Conservation (phyloP, 208 protist species). For the Paratrypanosoma confusum region DNA sequence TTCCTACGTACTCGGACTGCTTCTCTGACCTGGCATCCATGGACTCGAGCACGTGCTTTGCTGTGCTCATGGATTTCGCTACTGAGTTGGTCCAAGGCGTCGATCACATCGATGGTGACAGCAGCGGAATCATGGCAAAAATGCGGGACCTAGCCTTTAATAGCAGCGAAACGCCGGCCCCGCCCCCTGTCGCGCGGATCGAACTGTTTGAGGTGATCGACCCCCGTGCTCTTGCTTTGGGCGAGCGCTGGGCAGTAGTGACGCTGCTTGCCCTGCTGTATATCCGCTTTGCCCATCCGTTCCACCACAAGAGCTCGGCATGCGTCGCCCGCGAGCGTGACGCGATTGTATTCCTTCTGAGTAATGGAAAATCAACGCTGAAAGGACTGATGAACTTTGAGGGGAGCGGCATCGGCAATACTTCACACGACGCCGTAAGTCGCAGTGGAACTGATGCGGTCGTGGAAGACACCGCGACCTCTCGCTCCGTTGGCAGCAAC, state of each 20-base stretch:
- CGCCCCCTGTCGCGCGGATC: conserved; percentile 23
- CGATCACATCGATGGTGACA: conserved; percentile 20
- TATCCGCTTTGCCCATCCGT: conserved; percentile 76
- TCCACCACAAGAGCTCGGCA: conserved; percentile 76
- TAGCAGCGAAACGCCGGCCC: conserved; percentile 10
- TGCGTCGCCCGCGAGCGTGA: conserved; percentile 49
- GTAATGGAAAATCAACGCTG: conserved; percentile 15
- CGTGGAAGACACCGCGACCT: no score
- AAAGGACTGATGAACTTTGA: neutral
- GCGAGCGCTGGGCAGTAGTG: conserved; percentile 43
- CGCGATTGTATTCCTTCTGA: conserved; percentile 62
- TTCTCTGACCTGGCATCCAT: conserved; percentile 69
- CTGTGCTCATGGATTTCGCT: conserved; percentile 69
- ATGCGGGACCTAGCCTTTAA: conserved; percentile 15
- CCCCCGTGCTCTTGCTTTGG: conserved; percentile 52
- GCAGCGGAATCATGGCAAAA: conserved; percentile 7
- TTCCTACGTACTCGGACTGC: conserved; percentile 76
- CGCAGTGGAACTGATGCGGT: neutral
- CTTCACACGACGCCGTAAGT: neutral
- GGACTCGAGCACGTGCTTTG: conserved; percentile 50
- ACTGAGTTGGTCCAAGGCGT: conserved; percentile 56
- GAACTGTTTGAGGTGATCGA: conserved; percentile 69
- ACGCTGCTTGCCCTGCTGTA: conserved; percentile 81
- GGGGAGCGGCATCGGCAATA: conserved; percentile 1
- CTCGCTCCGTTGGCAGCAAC: no score